These are phyloP conservation scores for Leccinum pellstonianum DNA, from an alignment of 768 basidiomycete species.

Conservation along the genomic window DNA sequence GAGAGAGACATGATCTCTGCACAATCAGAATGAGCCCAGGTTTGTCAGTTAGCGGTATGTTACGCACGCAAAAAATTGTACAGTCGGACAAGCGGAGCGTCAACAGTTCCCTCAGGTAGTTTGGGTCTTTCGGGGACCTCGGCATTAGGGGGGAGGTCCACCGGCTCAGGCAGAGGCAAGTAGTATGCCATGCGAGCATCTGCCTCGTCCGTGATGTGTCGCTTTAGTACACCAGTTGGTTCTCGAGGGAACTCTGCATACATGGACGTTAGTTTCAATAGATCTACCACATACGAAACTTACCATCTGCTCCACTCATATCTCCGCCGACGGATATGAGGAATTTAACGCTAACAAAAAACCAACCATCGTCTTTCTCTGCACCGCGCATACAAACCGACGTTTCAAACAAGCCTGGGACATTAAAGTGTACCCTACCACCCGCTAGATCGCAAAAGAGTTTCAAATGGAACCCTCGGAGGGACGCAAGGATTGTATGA, in stretches of 20 bases:
- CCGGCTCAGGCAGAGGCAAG: conserved; percentile 45
- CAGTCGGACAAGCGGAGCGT: conserved; percentile 80
- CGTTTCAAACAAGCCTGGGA: conserved; percentile 68
- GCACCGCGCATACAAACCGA: conserved; percentile 75
- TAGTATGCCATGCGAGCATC: conserved; percentile 67
- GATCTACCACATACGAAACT: neutral
- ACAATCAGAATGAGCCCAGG: neutral
- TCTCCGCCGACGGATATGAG: conserved; percentile 73
- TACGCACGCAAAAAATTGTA: conserved; percentile 87
- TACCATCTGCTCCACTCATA: conserved; percentile 69
- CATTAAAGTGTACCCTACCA: conserved; percentile 78
- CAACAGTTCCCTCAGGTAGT: conserved; percentile 61
- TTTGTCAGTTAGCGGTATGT: neutral
- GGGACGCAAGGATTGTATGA: conserved; percentile 17
- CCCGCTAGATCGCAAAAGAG: conserved; percentile 46
- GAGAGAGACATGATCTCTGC: conserved; percentile 88
- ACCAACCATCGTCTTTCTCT: conserved; percentile 75
- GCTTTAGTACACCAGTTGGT: conserved; percentile 61
- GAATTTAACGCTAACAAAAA: conserved; percentile 78
- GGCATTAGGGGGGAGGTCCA: conserved; percentile 40
- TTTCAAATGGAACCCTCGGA: conserved; percentile 12
- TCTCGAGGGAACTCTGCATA: conserved; percentile 67
- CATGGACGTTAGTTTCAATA: neutral
- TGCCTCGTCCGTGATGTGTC: conserved; percentile 71
- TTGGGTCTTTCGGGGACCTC: conserved; percentile 44